These are phyloP conservation scores for Xanthoconium stramineum DNA, from an alignment of 768 basidiomycete genomes.

Conservation along the genomic window DNA sequence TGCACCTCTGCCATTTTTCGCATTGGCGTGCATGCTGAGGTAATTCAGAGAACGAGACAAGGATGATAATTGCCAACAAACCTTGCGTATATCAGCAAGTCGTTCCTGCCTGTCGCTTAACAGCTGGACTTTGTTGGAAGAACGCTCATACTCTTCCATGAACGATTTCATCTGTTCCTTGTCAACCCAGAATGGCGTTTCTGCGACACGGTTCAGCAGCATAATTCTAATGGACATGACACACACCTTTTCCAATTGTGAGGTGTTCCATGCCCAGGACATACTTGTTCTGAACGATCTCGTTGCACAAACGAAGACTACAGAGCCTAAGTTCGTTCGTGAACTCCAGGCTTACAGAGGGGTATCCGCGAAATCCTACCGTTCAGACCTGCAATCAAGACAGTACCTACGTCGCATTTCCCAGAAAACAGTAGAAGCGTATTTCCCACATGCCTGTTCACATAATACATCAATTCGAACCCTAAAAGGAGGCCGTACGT, in stretches of 20 bases:
- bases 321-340: not conserved
- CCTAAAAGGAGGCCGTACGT: not conserved
- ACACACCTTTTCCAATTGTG: not conserved
- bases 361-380: not conserved
- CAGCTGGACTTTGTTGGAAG: not conserved
- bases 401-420: slow-evolving; percentile 12
- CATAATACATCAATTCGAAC: not conserved
- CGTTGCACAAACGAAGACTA: not conserved
- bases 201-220: not conserved
- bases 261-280: not conserved
- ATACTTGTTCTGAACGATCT: not conserved
- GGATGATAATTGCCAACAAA: not conserved
- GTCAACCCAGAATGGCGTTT: not conserved
- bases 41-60: not conserved
- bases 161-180: slow-evolving; percentile 11
- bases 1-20: not conserved
- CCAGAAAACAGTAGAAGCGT: slow-evolving; percentile 3
- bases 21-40: slow-evolving; percentile 6
- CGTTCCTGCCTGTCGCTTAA: not conserved
- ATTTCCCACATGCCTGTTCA: slow-evolving; percentile 10
- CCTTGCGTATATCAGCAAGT: not conserved
- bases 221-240: not conserved
- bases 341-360: not conserved
- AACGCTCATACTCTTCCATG: not conserved
- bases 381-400: not conserved